These are phyloP conservation scores for Wickerhamiella dianesei DNA, from an alignment of 805 yeast species.

Conservation along the genomic window DNA sequence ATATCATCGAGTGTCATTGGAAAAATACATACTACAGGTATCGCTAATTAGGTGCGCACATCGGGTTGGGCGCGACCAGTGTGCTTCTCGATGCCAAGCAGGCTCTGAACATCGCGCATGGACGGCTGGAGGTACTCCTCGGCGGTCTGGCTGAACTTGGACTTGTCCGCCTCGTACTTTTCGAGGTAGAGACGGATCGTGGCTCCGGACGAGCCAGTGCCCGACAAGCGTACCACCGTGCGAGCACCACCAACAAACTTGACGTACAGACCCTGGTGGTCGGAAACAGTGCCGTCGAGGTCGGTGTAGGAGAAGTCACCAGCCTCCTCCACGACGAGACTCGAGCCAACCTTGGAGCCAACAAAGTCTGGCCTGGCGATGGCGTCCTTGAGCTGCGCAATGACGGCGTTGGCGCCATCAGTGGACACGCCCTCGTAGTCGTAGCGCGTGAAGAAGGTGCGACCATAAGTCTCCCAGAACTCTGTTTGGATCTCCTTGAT, in stretches of 20 bases:
- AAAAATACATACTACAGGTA: background rate
- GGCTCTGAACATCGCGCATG: slow-evolving; percentile 46
- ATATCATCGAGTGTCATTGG: background rate
- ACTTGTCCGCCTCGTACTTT: slow-evolving; percentile 51
- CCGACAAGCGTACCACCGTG: slow-evolving; percentile 80
- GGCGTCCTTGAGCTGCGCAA: slow-evolving; percentile 35
- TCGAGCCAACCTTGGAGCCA: slow-evolving; percentile 38
- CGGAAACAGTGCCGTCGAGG: slow-evolving; percentile 80
- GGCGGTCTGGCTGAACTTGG: slow-evolving; percentile 38
- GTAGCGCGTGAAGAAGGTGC: slow-evolving; percentile 93
- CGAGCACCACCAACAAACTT: slow-evolving; percentile 72
- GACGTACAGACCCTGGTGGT: slow-evolving; percentile 77
- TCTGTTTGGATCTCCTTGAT: slow-evolving; percentile 67
- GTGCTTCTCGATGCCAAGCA: slow-evolving; percentile 56
- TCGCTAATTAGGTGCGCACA: slow-evolving; percentile 52
- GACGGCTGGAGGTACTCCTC: slow-evolving; percentile 55
- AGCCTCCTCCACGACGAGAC: slow-evolving; percentile 51
- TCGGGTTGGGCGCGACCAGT: slow-evolving; percentile 80
- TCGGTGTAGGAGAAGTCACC: slow-evolving; percentile 90
- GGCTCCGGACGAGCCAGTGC: slow-evolving; percentile 97
- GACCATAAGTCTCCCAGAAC: slow-evolving; percentile 87
- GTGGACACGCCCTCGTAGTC: slow-evolving; percentile 76
- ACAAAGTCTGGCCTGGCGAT: slow-evolving; percentile 31
- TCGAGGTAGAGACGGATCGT: slow-evolving; percentile 88
- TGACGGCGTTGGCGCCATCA: slow-evolving; percentile 61